Percentiles rank a stretch among this genome's conserved stretches.
These are phyloP conservation scores for Schizochytrium sp. DNA, from an alignment of 108 stramenopile species.

Conservation along the genomic window DNA sequence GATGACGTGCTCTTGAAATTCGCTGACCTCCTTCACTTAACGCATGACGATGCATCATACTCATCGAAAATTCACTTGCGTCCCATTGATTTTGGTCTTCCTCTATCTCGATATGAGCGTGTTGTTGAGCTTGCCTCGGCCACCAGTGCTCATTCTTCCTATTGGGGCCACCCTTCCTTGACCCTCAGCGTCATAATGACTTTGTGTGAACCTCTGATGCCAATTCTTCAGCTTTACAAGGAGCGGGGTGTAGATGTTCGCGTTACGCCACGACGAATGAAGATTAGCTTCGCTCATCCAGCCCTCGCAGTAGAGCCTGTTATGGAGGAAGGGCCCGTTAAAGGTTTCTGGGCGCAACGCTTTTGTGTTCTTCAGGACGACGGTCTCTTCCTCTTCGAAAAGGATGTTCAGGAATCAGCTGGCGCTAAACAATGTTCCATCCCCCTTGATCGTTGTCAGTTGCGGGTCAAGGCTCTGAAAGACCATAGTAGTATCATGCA, in stretches of 20 bases:
- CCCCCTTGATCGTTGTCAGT: conserved; percentile 20
- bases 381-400: not conserved
- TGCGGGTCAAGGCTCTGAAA: not conserved
- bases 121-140: conserved; percentile 43
- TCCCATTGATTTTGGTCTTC: conserved; percentile 26
- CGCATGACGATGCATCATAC: not conserved
- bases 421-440: not conserved
- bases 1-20: not conserved
- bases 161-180: not conserved
- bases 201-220: conserved; percentile 15
- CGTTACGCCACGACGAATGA: conserved; percentile 10
- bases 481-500: not conserved
- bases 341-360: conserved; percentile 12
- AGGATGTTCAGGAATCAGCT: not conserved
- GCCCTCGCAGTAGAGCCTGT: conserved; percentile 29
- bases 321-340: conserved; percentile 25
- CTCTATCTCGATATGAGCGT: not conserved
- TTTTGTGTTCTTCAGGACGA: conserved; percentile 36
- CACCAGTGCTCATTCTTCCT: not conserved
- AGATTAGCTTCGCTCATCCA: not conserved
- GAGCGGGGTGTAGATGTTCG: not conserved
- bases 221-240: conserved; percentile 13
- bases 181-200: conserved; percentile 27
- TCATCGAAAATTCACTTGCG: not conserved
- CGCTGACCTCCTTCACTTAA: conserved; percentile 13